Evolutionary conservation across 2,329 filamentous ascomycete genomes (phyloP).

Genomic region (Fonsecaea monophora): DNA sequence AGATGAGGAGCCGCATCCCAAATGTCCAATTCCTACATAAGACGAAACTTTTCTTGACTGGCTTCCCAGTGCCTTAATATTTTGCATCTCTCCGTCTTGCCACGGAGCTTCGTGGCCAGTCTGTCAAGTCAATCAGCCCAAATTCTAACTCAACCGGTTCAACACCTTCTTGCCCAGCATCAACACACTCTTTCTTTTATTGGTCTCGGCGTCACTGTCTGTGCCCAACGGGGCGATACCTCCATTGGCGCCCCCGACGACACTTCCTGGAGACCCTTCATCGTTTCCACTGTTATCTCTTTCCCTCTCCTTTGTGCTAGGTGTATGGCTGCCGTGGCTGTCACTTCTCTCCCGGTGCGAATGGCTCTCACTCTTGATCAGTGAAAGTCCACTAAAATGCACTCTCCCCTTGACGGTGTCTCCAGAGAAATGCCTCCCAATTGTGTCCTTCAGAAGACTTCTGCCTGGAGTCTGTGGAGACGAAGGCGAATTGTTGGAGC

Average conservation of each 20-base stretch:
- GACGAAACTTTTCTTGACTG: not conserved
- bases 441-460: constrained; percentile 37
- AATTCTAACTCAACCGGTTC: constrained; percentile 43
- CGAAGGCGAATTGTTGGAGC: constrained; percentile 10
- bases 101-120: not conserved
- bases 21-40: not conserved
- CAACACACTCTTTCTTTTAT: constrained; percentile 50
- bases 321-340: constrained; percentile 11
- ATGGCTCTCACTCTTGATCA: constrained; percentile 23
- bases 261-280: not conserved
- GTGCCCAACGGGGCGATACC: constrained; percentile 3
- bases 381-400: constrained; percentile 31
- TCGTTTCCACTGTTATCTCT: constrained; percentile 1
- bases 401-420: constrained; percentile 35
- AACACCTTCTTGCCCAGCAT: constrained; percentile 52
- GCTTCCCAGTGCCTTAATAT: not conserved
- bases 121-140: not conserved
- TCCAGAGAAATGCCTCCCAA: constrained; percentile 36
- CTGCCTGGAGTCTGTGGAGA: constrained; percentile 22
- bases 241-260: not conserved
- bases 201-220: constrained; percentile 30
- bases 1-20: not conserved
- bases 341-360: constrained; percentile 43
- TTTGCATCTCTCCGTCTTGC: not conserved
- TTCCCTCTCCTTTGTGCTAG: constrained; percentile 31